Base-by-base conservation (phyloP, 148 eudicot species). In the Rhododendron simsii region DNA sequence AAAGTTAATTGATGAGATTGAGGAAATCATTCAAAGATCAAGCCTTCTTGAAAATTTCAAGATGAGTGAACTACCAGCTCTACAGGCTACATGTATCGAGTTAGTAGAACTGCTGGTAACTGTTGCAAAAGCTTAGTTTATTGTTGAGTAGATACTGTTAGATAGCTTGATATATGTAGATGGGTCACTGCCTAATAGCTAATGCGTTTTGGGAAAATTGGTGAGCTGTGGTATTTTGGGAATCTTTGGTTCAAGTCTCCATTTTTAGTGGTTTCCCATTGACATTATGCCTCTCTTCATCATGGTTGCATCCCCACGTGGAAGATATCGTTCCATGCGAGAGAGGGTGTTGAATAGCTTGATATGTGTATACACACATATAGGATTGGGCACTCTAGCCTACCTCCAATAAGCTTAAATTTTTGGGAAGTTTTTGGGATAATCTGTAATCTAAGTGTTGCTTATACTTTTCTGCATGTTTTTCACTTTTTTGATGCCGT, bases 51-150 rank as follows among this genome's bases (percentile, higher is more conserved):
- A 93, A 67, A 92, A 95, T 76, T 89, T 94, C 82, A 86, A 87
- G 81, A 76, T 95, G 95, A 90, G 93, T 83, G 92, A 92, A 87
- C 90, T 97, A 61, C 95, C 96, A 88, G 86, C 90, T 87, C 88
- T 97, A 80, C 94, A 89, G 41, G 87, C 91, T 81, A 93, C 91
- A 91, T 97, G 98, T 85, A 86, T 88, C 61, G 92, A 92, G 35
- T 87, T 97, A 82, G 88, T 92, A 78, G 93, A 93, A 85, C 92
- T 95, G 83, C 92, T 97, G 96, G 99, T 97, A 93, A 89, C 45
- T 82, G 12, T 39, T 77, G 35, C 51, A 84, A 73, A 50, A 82
- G 71, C 80, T 71, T 23, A 71, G 84, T 63, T 78, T 71, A 5
- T 63, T 71, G 75, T 33, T 71, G 48, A 57, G 75, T 79, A 48